Evolutionary conservation across 768 basidiomycete species (phyloP), one percentile per base, ranked within the genome.

Genomic region (Sarcodon aspratus): DNA sequence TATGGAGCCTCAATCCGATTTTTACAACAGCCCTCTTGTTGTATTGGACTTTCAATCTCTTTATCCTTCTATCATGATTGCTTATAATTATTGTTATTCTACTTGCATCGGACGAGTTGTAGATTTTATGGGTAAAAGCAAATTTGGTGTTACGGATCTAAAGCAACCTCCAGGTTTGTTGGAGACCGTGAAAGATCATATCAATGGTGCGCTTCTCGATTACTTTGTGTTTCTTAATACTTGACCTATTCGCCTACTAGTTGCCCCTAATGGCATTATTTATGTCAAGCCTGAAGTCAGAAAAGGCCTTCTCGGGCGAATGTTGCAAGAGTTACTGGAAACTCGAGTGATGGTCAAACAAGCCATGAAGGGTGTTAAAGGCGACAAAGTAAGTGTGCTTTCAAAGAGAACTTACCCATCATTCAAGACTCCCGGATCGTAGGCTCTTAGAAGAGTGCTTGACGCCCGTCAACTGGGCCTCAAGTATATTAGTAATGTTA

Each of bases 261-360:
- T 99, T 49, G 85, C 92, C 2, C 92, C 95, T 0, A 98, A 96
- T 59, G 96, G 96, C 3, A 84, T 97, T 51, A 79, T 97, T 67
- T 99, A 92, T 62, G 85, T 91, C 50, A 96, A 95, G 59, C 71
- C 82, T 0, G 72, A 74, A 43, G 82, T 97, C 3, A 78, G 96
- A 17, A 84, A 80, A 59, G 92, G 92, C 13, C 71, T 96, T 6
- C 69, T 99, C 9, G 80, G 82, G 3, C 81, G 94, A 52, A 97
- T 99, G 95, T 69, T 99, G 53, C 76, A 74, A 3, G 96, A 99
- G 64, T 69, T 98, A 3, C 69, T 99, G 53, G 90, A 97, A 47
- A 97, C 95, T 13, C 75, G 96, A 48, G 89, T 97, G 5, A 98
- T 99, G 96, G 86, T 99, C 21, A 99, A 97, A 61, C 85, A 91